A percentile compares a stretch with the other conserved stretches of the same genome.
Evolutionary conservation across 1,284 basidiomycete species (phyloP).

Genomic region (Ceratorhiza oryzae-sativae): DNA sequence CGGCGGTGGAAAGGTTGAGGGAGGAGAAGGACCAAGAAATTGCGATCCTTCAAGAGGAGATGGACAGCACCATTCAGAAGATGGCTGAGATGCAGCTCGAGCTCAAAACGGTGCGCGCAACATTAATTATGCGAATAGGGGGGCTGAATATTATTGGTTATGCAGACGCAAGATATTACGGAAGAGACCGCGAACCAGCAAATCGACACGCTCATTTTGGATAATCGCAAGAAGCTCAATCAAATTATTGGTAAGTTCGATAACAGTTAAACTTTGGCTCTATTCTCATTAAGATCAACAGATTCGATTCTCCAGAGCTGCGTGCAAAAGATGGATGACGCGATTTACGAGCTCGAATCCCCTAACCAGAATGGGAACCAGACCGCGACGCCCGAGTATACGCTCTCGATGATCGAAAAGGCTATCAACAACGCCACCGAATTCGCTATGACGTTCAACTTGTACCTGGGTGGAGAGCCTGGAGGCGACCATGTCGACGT

Average conservation of each 20-base stretch:
- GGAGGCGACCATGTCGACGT: conserved; percentile 98
- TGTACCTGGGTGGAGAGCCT: conserved; percentile 85
- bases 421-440: conserved; percentile 92
- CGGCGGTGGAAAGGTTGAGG: conserved; percentile 78
- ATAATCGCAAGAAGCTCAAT: conserved; percentile 98
- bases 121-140: not conserved
- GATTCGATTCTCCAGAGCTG: conserved; percentile 98
- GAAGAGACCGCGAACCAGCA: conserved; percentile 93
- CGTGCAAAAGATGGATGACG: conserved; percentile 96
- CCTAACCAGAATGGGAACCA: conserved; percentile 92
- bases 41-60: conserved; percentile 92
- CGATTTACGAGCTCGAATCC: conserved; percentile 97
- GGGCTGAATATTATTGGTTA: not conserved
- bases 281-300: conserved; percentile 48
- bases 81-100: conserved; percentile 76
- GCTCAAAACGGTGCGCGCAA: conserved; percentile 60
- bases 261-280: conserved; percentile 2
- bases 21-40: conserved; percentile 99
- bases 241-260: conserved; percentile 83
- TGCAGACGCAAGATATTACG: conserved; percentile 78
- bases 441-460: conserved; percentile 93
- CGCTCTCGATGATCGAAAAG: conserved; percentile 98
- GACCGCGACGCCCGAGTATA: conserved; percentile 97
- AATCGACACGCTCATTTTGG: conserved; percentile 95
- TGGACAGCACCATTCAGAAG: conserved; percentile 93